Evolutionary conservation across 2,329 filamentous ascomycete species (phyloP).

Genomic region (Calonectria pseudoreteaudii): DNA sequence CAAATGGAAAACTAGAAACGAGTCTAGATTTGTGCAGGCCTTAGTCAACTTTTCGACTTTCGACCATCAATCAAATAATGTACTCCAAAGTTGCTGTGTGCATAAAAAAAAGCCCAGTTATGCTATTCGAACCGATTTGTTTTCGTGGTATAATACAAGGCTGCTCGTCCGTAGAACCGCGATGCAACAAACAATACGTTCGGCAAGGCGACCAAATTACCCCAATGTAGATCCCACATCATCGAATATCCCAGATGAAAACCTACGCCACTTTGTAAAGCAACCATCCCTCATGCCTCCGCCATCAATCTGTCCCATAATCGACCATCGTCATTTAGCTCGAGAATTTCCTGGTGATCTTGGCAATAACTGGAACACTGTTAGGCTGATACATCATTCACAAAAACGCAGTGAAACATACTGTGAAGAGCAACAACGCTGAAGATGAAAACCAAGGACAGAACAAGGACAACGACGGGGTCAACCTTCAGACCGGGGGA

Average conservation of each 20-base stretch:
- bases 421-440: conserved; percentile 97
- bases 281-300: conserved; percentile 24
- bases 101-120: conserved; percentile 39
- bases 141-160: conserved; percentile 49
- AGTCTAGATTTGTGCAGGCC: not conserved
- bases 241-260: conserved; percentile 37
- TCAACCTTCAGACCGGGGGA: conserved; percentile 97
- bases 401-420: conserved; percentile 61
- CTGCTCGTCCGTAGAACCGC: conserved; percentile 41
- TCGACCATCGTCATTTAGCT: conserved; percentile 56
- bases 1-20: not conserved
- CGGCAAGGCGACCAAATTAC: conserved; percentile 43
- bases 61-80: not conserved
- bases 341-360: conserved; percentile 90
- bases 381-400: conserved; percentile 31
- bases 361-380: conserved; percentile 82
- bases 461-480: conserved; percentile 94
- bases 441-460: conserved; percentile 98
- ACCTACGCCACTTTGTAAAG: conserved; percentile 39
- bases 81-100: conserved; percentile 6
- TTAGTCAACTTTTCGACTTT: not conserved
- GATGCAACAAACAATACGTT: conserved; percentile 44
- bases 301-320: conserved; percentile 16
- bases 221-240: conserved; percentile 39
- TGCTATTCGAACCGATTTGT: conserved; percentile 42